Percentiles rank a stretch among this genome's conserved stretches.
phyloP scores from a whole-genome alignment of 1,139 yeast genomes.

The Candida freyschussii region DNA sequence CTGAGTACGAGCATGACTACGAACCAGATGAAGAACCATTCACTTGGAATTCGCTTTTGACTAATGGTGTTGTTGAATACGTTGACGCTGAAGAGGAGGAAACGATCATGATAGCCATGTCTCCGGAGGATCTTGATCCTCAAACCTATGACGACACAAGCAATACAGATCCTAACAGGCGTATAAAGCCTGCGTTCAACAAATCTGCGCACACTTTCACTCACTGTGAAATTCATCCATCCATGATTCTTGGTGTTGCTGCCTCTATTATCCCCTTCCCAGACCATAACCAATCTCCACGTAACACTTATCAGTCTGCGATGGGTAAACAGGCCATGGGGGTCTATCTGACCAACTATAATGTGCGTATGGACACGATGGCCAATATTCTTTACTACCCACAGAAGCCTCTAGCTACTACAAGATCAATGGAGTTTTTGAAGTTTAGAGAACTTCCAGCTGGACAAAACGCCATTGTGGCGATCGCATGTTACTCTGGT shows the following conservation, averaged over 20 bases:
- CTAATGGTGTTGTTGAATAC: constrained; percentile 88
- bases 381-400: constrained; percentile 96
- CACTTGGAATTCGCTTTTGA: constrained; percentile 82
- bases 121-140: constrained; percentile 90
- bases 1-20: constrained; percentile 51
- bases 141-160: constrained; percentile 39
- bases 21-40: constrained; percentile 47
- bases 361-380: constrained; percentile 99
- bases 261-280: constrained; percentile 99
- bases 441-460: constrained; percentile 98
- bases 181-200: constrained; percentile 69
- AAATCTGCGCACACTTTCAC: constrained; percentile 83
- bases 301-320: constrained; percentile 98
- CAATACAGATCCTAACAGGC: constrained; percentile 65
- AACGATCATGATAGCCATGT: constrained; percentile 97
- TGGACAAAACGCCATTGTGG: constrained; percentile 98
- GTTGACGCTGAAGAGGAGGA: constrained; percentile 98
- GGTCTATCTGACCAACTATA: constrained; percentile 92
- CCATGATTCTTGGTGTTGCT: constrained; percentile 97
- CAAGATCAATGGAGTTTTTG: constrained; percentile 97
- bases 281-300: constrained; percentile 97
- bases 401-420: constrained; percentile 97
- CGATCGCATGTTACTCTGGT: constrained; percentile 96
- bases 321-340: constrained; percentile 99
- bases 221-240: constrained; percentile 98